Evolutionary conservation across 2,329 filamentous ascomycete genomes (phyloP), one percentile per base, ranked within the genome.

Genomic region (Colletotrichum sp.): DNA sequence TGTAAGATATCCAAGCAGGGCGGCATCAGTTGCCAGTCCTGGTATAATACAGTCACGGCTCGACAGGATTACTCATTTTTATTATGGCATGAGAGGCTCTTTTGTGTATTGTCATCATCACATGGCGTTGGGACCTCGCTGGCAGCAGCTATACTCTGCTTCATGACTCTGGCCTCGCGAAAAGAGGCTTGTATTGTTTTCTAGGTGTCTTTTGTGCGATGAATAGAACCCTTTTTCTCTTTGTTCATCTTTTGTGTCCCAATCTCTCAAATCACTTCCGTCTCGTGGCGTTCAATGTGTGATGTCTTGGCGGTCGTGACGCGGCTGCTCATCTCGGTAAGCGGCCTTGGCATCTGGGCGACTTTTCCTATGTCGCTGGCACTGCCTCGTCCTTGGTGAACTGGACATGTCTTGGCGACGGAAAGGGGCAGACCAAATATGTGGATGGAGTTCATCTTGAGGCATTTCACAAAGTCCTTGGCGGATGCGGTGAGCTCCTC

Each of bases 31-130:
- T 15, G 74, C 64, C n/a, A 52, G 6, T 21, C 30, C 74, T 76
- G 39, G 64, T 76, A 68, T 69, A 74, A 73, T 74, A 73, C 48
- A 74, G 70, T 73, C 74, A 76, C 48, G 64, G 34, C 74, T 75
- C 70, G 74, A 69, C 64, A 69, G 70, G 48, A 71, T 52, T 60
- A 28, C 48, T 30, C 43, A 21, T n/a, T 28, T 39, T 61, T 76
- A 52, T 34, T 32, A 70, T 63, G 70, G 70, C 70, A 74, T 65
- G 70, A 73, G 70, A 65, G 64, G 70, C 70, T 71, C 72, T 73
- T 73, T 74, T 68, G 43, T 69, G 70, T 74, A 52, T 72, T 57
- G 26, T 65, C 43, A 64, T 66, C 70, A 75, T 69, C 34, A 76
- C 55, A 75, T 68, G 74, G 74, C 74, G 74, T 76, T 76, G 65